Evolutionary conservation across 2,329 filamentous ascomycete genomes (phyloP), one percentile per base, ranked within the genome.

Genomic region (Neofusicoccum sp.): DNA sequence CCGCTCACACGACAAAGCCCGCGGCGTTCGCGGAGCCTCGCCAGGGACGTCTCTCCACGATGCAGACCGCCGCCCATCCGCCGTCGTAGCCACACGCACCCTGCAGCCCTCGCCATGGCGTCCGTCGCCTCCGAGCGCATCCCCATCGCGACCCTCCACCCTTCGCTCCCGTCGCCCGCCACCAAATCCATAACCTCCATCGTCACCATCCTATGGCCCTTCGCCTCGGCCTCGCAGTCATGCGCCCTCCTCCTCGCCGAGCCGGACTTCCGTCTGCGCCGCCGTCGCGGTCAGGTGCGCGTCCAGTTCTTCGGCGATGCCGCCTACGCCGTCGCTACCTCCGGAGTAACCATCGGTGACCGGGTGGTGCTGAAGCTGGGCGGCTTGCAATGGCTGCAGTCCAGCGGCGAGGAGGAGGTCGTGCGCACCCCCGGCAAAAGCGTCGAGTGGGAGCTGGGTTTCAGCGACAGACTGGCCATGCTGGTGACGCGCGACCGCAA

Each of bases 141-240:
- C 31, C 66, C 66, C 30, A 75, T 76, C 34, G 65, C 72, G 9
- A 66, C 70, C 63, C 68, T 75, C 60, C 63, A 61, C 34, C 73
- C 73, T 41, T 64, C 69, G 58, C 68, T 73, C 16, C 63, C 69
- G 30, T 65, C 62, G 12, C 66, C 65, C 58, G 67, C 71, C 20
- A 68, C 70, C 16, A 71, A 71, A 65, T 68, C 71, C 20, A 71
- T 96, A 33, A 82, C 85, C 61, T 92, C 90, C 40, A 80, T 89
- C 14, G 85, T 97, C 24, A 93, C 91, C 7, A 85, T 98, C 36
- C 87, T 91, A 61, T 98, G 93, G 93, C 93, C 93, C 0, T 97
- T 91, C 75, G 96, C 90, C 65, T 89, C 89, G 24, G 86, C 91
- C 28, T 89, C 84, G 31, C 84, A 84, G 58, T 86, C 86, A 40